Evolutionary conservation across 208 protist genomes (phyloP), one percentile per base, ranked within the genome.

Genomic region (Trypanosoma avium): DNA sequence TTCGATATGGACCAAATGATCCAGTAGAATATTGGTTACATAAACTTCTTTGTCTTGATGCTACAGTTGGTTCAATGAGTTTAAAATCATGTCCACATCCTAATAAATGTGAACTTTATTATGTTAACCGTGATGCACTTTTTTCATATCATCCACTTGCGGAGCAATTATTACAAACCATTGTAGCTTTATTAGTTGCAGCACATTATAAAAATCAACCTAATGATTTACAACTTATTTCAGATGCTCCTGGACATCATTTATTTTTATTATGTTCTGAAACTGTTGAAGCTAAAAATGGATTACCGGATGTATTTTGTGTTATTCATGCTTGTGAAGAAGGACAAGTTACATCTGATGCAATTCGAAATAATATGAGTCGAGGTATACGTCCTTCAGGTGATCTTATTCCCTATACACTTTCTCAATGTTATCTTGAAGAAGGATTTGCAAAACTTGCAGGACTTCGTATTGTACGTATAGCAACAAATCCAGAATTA

Each of bases 181-280:
- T 99, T 60, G 92, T 99, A 76, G 78, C 94, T 0, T 78, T 99
- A 24, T 97, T 98, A 42, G 95, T 98, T 9, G 86, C 94, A 0
- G 97, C 92, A 22, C 98, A 99, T 75, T 99, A 99, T 85, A 99
- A 99, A 74, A 99, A 99, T 75, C 92, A 98, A 50, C 99, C 99
- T 2, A 99, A 99, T 79, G 99, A 99, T 69, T 71, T 99, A 1
- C 97, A 99, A 70, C 81, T 99, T 17, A 89, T 99, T 55, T 97
- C 96, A 6, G 99, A 99, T 77, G 98, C 99, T 0, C 99, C 99
- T 5, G 94, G 97, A 19, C 99, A 99, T 65, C 92, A 98, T 58
- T 56, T 99, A 6, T 99, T 99, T 75, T 95, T 99, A 15, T 86
- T 99, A 8, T 92, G 99, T 55, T 84, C 87, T 43, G 82, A 80